Conservation (phyloP, 148 eudicot genomes). For the Camellia sinensis region DNA sequence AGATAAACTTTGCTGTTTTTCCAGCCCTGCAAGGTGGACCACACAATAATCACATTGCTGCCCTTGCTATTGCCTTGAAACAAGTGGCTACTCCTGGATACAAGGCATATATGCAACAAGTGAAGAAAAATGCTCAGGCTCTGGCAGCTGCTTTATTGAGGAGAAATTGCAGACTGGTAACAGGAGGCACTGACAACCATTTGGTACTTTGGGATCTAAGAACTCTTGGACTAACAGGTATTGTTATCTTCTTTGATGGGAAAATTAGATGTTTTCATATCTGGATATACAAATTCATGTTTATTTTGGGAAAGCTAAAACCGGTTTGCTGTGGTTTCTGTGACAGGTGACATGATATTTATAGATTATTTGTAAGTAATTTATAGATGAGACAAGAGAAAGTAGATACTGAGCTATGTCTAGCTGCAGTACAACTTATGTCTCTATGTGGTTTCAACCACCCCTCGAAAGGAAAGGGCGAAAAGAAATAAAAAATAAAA, state of each 20-base stretch:
- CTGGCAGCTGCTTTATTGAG: slow-evolving; percentile 62
- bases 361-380: not conserved
- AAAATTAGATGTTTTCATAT: not conserved
- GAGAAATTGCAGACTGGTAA: slow-evolving; percentile 71
- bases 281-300: not conserved
- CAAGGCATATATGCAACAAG: slow-evolving; percentile 89
- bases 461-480: not conserved
- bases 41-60: slow-evolving; percentile 94
- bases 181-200: slow-evolving; percentile 99
- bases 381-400: not conserved
- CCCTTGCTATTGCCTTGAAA: slow-evolving; percentile 92
- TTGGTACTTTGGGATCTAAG: slow-evolving; percentile 93
- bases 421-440: too few relatives aligned
- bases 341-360: not conserved
- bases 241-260: slow-evolving; percentile 8
- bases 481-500: not conserved
- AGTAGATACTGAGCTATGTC: too few relatives aligned
- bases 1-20: slow-evolving; percentile 91
- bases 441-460: too few relatives aligned
- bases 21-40: slow-evolving; percentile 99
- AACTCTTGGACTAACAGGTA: slow-evolving; percentile 78
- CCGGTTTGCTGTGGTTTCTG: not conserved
- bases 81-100: slow-evolving; percentile 84
- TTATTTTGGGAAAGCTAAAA: not conserved
- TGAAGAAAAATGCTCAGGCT: slow-evolving; percentile 84